These are phyloP conservation scores for Austroboletus niveus DNA, from an alignment of 1,284 basidiomycete genomes.

Conservation along the genomic window DNA sequence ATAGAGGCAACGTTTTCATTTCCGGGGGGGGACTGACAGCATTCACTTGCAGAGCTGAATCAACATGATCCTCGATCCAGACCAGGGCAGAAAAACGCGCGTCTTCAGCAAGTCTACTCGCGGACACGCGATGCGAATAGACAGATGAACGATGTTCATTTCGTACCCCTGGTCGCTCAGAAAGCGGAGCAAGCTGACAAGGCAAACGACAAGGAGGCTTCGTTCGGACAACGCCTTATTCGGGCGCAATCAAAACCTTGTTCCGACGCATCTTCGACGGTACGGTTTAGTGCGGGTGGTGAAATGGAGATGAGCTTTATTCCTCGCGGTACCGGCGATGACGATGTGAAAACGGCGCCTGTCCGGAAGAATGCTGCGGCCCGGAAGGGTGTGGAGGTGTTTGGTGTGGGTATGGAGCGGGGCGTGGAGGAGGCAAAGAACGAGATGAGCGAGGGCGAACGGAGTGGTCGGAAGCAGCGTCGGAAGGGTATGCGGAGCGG, in stretches of 20 bases:
- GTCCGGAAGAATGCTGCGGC: constrained; percentile 34
- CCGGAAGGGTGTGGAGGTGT: constrained; percentile 70
- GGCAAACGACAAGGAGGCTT: constrained; percentile 47
- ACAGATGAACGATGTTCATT: constrained; percentile 45
- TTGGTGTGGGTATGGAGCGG: constrained; percentile 84
- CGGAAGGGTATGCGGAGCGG: constrained; percentile 78
- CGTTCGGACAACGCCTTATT: constrained; percentile 67
- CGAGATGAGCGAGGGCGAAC: constrained; percentile 54
- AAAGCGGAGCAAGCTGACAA: constrained; percentile 34
- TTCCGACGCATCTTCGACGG: constrained; percentile 6
- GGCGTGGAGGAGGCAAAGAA: constrained; percentile 52
- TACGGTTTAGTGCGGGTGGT: constrained; percentile 39
- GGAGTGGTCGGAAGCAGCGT: constrained; percentile 68
- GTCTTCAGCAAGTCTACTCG: constrained; percentile 44
- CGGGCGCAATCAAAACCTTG: constrained; percentile 14
- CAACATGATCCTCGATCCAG: constrained; percentile 48
- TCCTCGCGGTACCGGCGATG: constrained; percentile 42
- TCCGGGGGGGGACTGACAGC: constrained; percentile 10
- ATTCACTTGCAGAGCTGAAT: constrained; percentile 42
- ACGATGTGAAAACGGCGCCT: constrained; percentile 22
- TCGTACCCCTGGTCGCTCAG: constrained; percentile 59
- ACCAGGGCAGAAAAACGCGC: constrained; percentile 46
- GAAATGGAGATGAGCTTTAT: constrained; percentile 69
- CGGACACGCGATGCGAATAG: constrained; percentile 43
- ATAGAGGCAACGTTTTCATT: constrained; percentile 20